Percentiles rank a stretch among this genome's conserved stretches.
Conservation (phyloP, 495 filamentous ascomycete species). For the Annulohypoxylon stygium region DNA sequence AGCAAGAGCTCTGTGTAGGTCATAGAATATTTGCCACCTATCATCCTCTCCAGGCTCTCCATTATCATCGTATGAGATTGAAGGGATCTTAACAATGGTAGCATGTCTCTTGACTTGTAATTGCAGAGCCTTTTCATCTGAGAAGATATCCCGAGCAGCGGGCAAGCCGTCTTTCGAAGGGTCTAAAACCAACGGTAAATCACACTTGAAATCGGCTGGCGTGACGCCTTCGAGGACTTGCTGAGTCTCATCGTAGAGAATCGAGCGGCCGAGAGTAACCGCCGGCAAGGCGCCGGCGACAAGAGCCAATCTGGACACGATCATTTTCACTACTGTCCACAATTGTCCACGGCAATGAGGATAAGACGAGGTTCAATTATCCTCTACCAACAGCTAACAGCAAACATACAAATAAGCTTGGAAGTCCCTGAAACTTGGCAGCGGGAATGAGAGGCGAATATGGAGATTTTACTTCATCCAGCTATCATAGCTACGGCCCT, state of each 20-base stretch:
- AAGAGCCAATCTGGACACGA: slow-evolving; percentile 39
- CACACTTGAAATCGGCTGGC: slow-evolving; percentile 43
- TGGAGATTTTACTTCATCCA: slow-evolving; percentile 19
- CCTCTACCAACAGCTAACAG: neutral
- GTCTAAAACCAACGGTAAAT: slow-evolving; percentile 46
- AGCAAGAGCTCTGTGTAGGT: slow-evolving; percentile 49
- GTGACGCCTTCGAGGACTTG: slow-evolving; percentile 12
- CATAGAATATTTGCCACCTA: slow-evolving; percentile 55
- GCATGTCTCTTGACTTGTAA: slow-evolving; percentile 54
- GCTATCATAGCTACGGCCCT: slow-evolving; percentile 6
- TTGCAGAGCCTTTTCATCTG: slow-evolving; percentile 47
- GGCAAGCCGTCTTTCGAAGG: slow-evolving; percentile 52
- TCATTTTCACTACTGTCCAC: slow-evolving; percentile 19
- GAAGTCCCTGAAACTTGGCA: neutral
- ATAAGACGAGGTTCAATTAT: neutral
- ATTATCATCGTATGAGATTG: slow-evolving; percentile 54
- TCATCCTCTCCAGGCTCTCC: slow-evolving; percentile 53
- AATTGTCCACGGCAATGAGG: neutral
- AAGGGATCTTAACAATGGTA: slow-evolving; percentile 53
- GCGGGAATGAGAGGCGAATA: slow-evolving; percentile 2
- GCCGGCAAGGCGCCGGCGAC: slow-evolving; percentile 38
- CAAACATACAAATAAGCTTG: neutral
- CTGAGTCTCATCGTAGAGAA: slow-evolving; percentile 26
- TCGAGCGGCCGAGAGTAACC: slow-evolving; percentile 30
- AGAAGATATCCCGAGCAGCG: slow-evolving; percentile 51